Evolutionary conservation across 192 early-diverging fungal genomes (phyloP).

Genomic region (Entomortierella parvispora): DNA sequence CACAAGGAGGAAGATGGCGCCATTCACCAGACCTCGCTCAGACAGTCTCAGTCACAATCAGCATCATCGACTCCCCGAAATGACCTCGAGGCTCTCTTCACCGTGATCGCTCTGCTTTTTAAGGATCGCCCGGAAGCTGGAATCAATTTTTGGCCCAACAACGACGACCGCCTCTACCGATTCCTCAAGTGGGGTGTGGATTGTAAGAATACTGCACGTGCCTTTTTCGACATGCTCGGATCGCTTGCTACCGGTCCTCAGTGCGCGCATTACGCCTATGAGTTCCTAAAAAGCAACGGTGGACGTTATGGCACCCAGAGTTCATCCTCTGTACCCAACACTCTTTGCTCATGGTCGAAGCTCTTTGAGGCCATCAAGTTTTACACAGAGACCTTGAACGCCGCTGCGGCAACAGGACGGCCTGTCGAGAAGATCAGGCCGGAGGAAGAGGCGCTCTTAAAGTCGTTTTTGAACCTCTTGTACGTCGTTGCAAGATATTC

Average conservation of each 20-base stretch:
- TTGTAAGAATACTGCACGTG: constrained; percentile 68
- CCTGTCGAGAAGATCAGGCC: constrained; percentile 68
- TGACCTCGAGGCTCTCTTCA: constrained; percentile 78
- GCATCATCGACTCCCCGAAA: constrained; percentile 12
- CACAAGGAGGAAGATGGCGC: constrained; percentile 74
- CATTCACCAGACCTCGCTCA: constrained; percentile 22
- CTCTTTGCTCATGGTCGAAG: constrained; percentile 81
- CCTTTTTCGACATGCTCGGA: constrained; percentile 85
- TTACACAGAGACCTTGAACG: constrained; percentile 65
- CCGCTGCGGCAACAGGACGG: constrained; percentile 42
- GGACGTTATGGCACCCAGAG: constrained; percentile 47
- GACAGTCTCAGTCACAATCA: constrained; percentile 29
- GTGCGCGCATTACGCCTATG: constrained; percentile 57
- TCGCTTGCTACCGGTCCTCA: constrained; percentile 82
- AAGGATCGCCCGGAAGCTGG: constrained; percentile 79
- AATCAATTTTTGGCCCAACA: constrained; percentile 71
- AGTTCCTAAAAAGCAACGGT: constrained; percentile 54
- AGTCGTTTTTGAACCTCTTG: constrained; percentile 81
- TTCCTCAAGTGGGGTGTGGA: constrained; percentile 75
- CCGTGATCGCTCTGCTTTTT: constrained; percentile 79
- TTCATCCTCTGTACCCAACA: constrained; percentile 39
- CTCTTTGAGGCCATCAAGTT: constrained; percentile 80
- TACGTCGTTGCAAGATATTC: constrained; percentile 84
- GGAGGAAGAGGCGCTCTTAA: constrained; percentile 78
- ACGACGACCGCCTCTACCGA: constrained; percentile 64